Evolutionary conservation across 2,329 filamentous ascomycete genomes (phyloP).

Genomic region (Xylariaceae sp.): DNA sequence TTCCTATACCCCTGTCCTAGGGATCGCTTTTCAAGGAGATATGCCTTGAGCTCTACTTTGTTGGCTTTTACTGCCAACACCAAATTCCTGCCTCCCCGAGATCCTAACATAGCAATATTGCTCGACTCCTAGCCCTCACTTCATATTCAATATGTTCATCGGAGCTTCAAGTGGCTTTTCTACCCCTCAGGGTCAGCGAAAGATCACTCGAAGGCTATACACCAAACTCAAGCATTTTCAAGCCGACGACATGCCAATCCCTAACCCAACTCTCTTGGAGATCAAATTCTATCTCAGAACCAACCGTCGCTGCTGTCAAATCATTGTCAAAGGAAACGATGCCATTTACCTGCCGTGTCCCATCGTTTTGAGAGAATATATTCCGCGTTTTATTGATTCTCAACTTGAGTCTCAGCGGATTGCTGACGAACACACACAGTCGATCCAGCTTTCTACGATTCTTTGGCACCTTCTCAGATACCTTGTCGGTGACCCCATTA

Average conservation of each 20-base stretch:
- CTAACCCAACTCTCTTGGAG: constrained; percentile 23
- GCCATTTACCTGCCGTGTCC: background rate
- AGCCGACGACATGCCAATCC: constrained; percentile 22
- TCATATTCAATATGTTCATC: constrained; percentile 11
- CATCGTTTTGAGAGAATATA: constrained; percentile 13
- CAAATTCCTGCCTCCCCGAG: background rate
- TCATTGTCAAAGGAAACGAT: constrained; percentile 5
- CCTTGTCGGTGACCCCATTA: constrained; percentile 16
- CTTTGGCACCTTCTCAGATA: constrained; percentile 26
- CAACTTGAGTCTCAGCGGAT: constrained; percentile 38
- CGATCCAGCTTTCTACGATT: constrained; percentile 28
- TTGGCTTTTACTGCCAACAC: background rate
- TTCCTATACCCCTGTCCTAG: background rate
- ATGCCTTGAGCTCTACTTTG: background rate
- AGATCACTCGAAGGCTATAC: constrained; percentile 16
- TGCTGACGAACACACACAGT: constrained; percentile 31
- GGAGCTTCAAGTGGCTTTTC: constrained; percentile 4
- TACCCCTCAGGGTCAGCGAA: constrained; percentile 12
- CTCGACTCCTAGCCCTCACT: background rate
- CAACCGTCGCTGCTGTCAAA: constrained; percentile 12
- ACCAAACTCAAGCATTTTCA: constrained; percentile 24
- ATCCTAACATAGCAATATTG: background rate
- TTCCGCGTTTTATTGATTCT: constrained; percentile 36
- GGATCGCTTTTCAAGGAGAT: background rate
- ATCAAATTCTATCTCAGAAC: constrained; percentile 26